Evolutionary conservation across 2,329 filamentous ascomycete species (phyloP).

Genomic region (Calonectria ilicicola): DNA sequence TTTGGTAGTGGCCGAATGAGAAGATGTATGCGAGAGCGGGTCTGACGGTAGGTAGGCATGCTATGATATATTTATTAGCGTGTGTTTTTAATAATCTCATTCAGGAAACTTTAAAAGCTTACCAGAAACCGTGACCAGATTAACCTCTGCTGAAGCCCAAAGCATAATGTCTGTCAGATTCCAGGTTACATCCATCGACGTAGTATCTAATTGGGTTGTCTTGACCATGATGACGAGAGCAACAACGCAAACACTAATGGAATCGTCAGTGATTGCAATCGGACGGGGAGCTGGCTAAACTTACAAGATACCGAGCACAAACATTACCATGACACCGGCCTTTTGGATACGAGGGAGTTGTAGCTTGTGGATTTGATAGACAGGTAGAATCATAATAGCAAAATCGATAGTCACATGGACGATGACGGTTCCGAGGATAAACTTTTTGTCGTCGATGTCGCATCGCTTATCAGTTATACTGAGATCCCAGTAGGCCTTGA

Average conservation of each 20-base stretch:
- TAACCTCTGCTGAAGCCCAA: slow-evolving; percentile 41
- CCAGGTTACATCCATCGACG: slow-evolving; percentile 35
- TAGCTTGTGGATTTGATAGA: slow-evolving; percentile 46
- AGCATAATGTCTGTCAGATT: slow-evolving; percentile 36
- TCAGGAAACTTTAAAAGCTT: neutral
- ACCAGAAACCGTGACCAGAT: slow-evolving; percentile 41
- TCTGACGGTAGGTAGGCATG: slow-evolving; percentile 37
- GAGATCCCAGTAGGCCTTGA: slow-evolving; percentile 32
- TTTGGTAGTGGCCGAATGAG: slow-evolving; percentile 23
- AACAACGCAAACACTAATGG: slow-evolving; percentile 32
- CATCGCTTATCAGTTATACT: slow-evolving; percentile 18
- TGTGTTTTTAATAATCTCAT: accelerated
- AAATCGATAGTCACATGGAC: slow-evolving; percentile 48
- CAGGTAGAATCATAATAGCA: slow-evolving; percentile 44
- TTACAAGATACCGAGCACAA: slow-evolving; percentile 47
- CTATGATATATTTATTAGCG: slow-evolving; percentile 1
- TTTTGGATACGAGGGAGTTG: slow-evolving; percentile 43
- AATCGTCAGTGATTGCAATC: neutral
- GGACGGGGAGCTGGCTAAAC: slow-evolving; percentile 9
- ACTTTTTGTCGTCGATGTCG: slow-evolving; percentile 43
- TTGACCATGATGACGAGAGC: slow-evolving; percentile 36
- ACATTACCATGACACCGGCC: slow-evolving; percentile 43
- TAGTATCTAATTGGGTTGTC: slow-evolving; percentile 27
- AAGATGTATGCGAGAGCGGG: slow-evolving; percentile 37
- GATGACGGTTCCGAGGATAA: slow-evolving; percentile 48